Percentiles rank a stretch among this genome's conserved stretches.
These are phyloP conservation scores for Alnus rubra DNA, from an alignment of 306 rosid species.

Conservation along the genomic window DNA sequence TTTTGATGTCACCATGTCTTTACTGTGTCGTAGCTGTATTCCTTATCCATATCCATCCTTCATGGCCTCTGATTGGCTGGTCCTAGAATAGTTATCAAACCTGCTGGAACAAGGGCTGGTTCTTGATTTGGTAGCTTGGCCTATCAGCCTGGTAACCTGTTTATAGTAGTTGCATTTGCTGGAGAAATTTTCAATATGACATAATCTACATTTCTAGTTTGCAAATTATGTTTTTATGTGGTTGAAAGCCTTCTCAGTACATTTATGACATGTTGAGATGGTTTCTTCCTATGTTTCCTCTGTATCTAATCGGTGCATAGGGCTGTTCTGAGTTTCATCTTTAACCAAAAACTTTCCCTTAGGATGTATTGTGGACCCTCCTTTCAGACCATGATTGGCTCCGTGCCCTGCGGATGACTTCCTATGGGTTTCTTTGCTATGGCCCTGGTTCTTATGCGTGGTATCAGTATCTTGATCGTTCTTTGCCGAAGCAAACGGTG, in stretches of 20 bases:
- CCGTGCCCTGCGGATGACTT: constrained; percentile 83
- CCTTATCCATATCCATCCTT: background rate
- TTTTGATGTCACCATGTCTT: background rate
- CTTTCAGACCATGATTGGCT: constrained; percentile 81
- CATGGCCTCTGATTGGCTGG: background rate
- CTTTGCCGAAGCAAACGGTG: constrained; percentile 57
- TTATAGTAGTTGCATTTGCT: background rate
- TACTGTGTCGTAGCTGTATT: too few species aligned
- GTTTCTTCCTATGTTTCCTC: constrained; percentile 5
- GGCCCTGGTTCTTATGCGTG: constrained; percentile 98
- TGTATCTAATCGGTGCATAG: background rate
- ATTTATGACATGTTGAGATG: constrained; percentile 1
- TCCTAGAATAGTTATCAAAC: background rate
- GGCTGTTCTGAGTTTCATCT: constrained; percentile 17
- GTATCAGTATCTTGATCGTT: constrained; percentile 79
- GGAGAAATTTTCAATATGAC: background rate
- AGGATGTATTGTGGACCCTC: constrained; percentile 56
- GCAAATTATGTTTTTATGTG: constrained; percentile 6
- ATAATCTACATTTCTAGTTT: background rate
- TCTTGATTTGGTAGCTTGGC: background rate
- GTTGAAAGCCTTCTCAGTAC: constrained; percentile 5
- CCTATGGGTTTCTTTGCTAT: constrained; percentile 84
- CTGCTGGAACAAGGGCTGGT: background rate
- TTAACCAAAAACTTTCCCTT: constrained; percentile 25
- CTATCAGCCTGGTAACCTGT: background rate